phyloP scores from a whole-genome alignment of 805 yeast species.

The Candida namnaoensis region DNA sequence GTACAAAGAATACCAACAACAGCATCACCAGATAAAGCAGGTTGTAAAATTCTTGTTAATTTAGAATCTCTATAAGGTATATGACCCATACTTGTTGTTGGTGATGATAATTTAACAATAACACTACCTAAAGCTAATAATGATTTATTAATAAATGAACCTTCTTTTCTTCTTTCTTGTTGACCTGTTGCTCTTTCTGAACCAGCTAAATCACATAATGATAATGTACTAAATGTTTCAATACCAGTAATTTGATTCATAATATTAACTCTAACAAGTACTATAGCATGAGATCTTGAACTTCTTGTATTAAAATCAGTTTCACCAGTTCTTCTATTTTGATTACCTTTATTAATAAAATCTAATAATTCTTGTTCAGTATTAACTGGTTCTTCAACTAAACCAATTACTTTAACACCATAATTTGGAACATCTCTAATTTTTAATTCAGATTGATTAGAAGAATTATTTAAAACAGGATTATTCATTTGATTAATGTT shows the following conservation, averaged over 20 bases:
- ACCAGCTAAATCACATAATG: constrained; percentile 93
- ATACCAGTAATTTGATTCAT: constrained; percentile 30
- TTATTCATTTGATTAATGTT: constrained; percentile 19
- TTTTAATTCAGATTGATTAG: constrained; percentile 43
- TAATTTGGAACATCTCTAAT: constrained; percentile 67
- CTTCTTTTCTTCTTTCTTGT: constrained; percentile 83
- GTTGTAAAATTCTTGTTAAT: constrained; percentile 82
- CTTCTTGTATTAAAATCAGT: constrained; percentile 86
- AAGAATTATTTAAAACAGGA: constrained; percentile 3
- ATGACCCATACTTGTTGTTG: constrained; percentile 40
- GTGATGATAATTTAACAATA: constrained; percentile 56
- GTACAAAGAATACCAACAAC: constrained; percentile 84
- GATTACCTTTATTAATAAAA: constrained; percentile 62
- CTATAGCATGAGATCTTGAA: constrained; percentile 87
- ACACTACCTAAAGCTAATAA: constrained; percentile 86
- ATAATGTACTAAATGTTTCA: constrained; percentile 50
- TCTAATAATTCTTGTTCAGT: constrained; percentile 52
- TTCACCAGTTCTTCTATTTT: constrained; percentile 69
- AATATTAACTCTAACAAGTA: constrained; percentile 52
- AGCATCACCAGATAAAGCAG: constrained; percentile 83
- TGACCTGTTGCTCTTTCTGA: constrained; percentile 73
- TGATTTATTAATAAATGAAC: constrained; percentile 87
- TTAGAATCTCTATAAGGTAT: constrained; percentile 93
- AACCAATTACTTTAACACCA: constrained; percentile 72
- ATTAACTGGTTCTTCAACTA: constrained; percentile 50